A percentile compares a stretch with the other conserved stretches of the same genome.
Conservation (phyloP, 2,329 filamentous ascomycete genomes). For the Alternaria sp. region DNA sequence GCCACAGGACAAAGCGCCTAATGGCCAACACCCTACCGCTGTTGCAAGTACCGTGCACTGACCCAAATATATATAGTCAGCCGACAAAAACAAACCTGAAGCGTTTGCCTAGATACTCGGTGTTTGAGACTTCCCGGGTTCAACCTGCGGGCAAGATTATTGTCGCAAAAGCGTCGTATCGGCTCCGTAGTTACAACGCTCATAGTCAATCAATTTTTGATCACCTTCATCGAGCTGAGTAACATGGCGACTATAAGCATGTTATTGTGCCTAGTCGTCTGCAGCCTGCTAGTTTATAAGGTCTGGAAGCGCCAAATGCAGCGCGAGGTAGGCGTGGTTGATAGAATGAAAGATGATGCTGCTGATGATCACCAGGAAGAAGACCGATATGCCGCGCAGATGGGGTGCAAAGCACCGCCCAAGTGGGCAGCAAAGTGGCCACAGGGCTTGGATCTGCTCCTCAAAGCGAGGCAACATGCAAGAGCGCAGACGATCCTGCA, state of each 20-base stretch:
- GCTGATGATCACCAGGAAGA: not conserved
- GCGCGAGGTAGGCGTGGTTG: not conserved
- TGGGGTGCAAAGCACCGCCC: slow-evolving; percentile 6
- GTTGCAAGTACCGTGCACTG: too few species aligned
- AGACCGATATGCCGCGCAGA: slow-evolving; percentile 2
- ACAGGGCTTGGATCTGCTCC: slow-evolving; percentile 17
- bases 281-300: not conserved
- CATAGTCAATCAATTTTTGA: not conserved
- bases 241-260: not conserved
- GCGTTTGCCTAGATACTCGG: not conserved
- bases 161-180: not conserved
- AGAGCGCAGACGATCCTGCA: slow-evolving; percentile 21
- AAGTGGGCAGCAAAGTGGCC: slow-evolving; percentile 17
- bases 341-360: not conserved
- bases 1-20: not conserved
- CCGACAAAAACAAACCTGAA: too few species aligned
- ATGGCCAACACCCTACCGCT: too few species aligned
- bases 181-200: not conserved
- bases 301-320: not conserved
- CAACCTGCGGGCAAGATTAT: not conserved
- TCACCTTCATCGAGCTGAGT: not conserved
- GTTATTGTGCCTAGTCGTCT: not conserved
- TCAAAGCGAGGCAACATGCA: slow-evolving; percentile 14
- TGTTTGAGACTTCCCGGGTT: not conserved
- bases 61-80: too few species aligned